Conservation (phyloP, 495 filamentous ascomycete genomes). For the Recurvomyces mirabilis region DNA sequence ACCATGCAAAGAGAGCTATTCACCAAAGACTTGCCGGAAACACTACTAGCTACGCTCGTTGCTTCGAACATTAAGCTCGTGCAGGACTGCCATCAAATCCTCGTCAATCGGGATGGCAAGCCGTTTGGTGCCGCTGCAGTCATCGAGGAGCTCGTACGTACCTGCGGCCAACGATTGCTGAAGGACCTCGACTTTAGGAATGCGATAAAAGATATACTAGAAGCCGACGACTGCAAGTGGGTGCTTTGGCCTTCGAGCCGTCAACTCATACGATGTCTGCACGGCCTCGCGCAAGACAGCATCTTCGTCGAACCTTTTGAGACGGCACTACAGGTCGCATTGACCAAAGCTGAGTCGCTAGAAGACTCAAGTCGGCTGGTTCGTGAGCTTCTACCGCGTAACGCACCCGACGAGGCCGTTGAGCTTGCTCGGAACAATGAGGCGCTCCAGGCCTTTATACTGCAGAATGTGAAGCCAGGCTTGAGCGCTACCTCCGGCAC, state of each 20-base stretch:
- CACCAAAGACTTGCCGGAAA: neutral
- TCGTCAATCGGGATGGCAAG: constrained; percentile 59
- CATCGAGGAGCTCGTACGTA: constrained; percentile 39
- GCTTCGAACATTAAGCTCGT: constrained; percentile 30
- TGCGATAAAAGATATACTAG: constrained; percentile 35
- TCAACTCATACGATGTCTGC: constrained; percentile 28
- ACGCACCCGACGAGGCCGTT: constrained; percentile 16
- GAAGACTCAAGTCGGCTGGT: constrained; percentile 6
- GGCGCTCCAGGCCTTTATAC: constrained; percentile 28
- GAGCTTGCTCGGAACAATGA: constrained; percentile 11
- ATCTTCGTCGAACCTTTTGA: constrained; percentile 8
- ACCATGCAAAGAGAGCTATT: constrained; percentile 31
- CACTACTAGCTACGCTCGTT: constrained; percentile 25
- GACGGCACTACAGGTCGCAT: neutral
- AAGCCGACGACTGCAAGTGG: constrained; percentile 6
- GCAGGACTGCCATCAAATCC: constrained; percentile 37
- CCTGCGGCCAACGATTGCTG: constrained; percentile 20
- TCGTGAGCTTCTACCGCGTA: constrained; percentile 22
- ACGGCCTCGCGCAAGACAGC: neutral
- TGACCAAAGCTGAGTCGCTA: neutral
- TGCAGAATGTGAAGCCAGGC: neutral
- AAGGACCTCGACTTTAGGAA: constrained; percentile 17
- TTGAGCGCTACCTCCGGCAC: neutral
- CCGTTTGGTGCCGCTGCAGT: constrained; percentile 67
- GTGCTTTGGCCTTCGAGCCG: constrained; percentile 39